Percentiles rank a stretch among this genome's conserved stretches.
These are phyloP conservation scores for Sapria himalayana DNA, from an alignment of 345 rosid species.

Conservation along the genomic window DNA sequence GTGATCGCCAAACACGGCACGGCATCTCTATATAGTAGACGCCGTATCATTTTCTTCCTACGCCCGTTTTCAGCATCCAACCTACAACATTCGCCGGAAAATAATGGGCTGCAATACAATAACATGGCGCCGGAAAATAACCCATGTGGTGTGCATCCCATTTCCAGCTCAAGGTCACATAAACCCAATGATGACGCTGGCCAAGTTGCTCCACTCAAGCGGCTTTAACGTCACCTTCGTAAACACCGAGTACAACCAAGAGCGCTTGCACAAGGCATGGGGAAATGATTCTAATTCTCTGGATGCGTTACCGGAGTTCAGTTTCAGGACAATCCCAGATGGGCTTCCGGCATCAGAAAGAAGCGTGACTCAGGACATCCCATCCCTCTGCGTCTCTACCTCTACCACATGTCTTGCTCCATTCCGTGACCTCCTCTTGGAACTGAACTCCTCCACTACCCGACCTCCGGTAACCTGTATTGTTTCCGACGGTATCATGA, in stretches of 20 bases:
- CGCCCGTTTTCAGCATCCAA: no score
- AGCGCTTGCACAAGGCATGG: conserved; percentile 19
- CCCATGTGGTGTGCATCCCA: conserved; percentile 18
- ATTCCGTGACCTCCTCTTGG: conserved; percentile 13
- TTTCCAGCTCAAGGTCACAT: conserved; percentile 21
- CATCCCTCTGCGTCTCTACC: conserved; percentile 20
- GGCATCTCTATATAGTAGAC: no score
- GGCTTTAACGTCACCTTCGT: conserved; percentile 25
- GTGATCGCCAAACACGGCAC: no score
- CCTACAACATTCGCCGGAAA: no score
- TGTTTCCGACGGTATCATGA: conserved; percentile 23
- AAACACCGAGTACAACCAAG: conserved; percentile 20
- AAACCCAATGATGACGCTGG: conserved; percentile 15
- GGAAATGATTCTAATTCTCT: conserved; percentile 14
- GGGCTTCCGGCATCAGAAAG: conserved; percentile 18
- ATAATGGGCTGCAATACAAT: background rate
- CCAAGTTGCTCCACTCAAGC: conserved; percentile 16
- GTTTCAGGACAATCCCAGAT: conserved; percentile 21
- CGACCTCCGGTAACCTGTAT: conserved; percentile 20
- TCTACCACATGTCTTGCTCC: conserved; percentile 11
- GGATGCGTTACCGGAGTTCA: conserved; percentile 19
- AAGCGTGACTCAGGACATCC: conserved; percentile 24
- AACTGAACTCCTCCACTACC: conserved; percentile 9
- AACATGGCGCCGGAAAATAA: background rate
- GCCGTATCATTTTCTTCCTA: no score